phyloP scores from a whole-genome alignment of 1,284 basidiomycete species.

The Coriolopsis trogii region DNA sequence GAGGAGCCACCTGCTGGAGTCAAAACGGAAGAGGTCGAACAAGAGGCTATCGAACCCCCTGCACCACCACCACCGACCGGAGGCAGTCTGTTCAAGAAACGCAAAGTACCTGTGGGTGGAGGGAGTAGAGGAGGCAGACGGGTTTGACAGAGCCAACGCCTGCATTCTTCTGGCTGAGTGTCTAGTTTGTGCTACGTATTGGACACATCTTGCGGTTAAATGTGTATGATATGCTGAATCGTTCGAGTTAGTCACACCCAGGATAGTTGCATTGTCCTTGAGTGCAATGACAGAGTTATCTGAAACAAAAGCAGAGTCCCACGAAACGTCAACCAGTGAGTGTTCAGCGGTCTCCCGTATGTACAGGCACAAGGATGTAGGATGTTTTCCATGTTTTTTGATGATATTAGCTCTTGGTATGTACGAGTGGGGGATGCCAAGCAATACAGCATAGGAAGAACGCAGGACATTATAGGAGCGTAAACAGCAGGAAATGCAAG shows the following conservation, averaged over 20 bases:
- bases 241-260: too few species aligned
- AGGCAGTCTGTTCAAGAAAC: constrained; percentile 46
- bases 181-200: too few species aligned
- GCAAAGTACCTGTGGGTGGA: constrained; percentile 39
- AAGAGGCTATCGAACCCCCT: constrained; percentile 20
- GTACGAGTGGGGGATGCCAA: constrained; percentile 21
- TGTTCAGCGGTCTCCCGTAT: too few species aligned
- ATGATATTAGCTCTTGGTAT: constrained; percentile 14
- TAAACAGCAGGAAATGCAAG: constrained; percentile 21
- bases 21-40: constrained; percentile 21
- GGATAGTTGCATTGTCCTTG: too few species aligned
- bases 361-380: too few species aligned
- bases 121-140: constrained; percentile 35
- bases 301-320: too few species aligned
- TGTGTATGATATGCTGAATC: too few species aligned
- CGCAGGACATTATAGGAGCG: constrained; percentile 24
- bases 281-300: too few species aligned
- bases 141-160: constrained; percentile 5
- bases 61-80: constrained; percentile 23
- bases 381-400: constrained; percentile 2
- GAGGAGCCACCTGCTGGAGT: constrained; percentile 7
- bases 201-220: too few species aligned
- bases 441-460: constrained; percentile 15
- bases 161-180: too few species aligned
- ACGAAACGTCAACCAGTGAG: too few species aligned